Evolutionary conservation across 371 early-diverging fungal species (phyloP).

Genomic region (Nematocida major): DNA sequence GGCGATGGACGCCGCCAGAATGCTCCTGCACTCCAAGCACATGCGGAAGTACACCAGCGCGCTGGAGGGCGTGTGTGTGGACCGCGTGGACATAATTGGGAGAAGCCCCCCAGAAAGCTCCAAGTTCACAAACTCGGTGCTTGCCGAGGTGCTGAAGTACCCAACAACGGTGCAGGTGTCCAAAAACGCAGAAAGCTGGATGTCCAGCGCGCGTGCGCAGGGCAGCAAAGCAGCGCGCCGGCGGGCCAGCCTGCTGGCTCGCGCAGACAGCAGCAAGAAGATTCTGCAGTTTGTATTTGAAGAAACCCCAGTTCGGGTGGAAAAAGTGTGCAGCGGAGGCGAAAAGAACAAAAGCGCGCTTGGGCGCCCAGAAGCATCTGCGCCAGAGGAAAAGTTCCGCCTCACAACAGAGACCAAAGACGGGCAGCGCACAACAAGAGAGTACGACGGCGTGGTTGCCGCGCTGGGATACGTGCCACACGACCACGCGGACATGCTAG

Average conservation of each 20-base stretch:
- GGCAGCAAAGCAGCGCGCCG: not conserved
- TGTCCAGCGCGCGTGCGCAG: not conserved
- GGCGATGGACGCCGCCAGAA: conserved; percentile 80
- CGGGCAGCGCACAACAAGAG: not conserved
- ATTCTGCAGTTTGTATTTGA: conserved; percentile 23
- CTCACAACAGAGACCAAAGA: not conserved
- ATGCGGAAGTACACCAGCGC: not conserved
- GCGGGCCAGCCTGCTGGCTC: not conserved
- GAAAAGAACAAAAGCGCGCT: not conserved
- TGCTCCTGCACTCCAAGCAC: conserved; percentile 70
- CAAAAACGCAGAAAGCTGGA: not conserved
- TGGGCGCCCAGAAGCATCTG: not conserved
- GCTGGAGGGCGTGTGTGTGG: not conserved
- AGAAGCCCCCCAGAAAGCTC: conserved; percentile 6
- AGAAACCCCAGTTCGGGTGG: not conserved
- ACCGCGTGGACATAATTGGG: conserved; percentile 19
- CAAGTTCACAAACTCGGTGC: conserved; percentile 32
- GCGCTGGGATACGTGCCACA: conserved; percentile 8
- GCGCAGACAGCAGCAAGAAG: too few relatives aligned
- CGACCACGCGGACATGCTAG: not conserved
- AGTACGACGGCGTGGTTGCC: conserved; percentile 2
- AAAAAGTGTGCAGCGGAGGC: not conserved
- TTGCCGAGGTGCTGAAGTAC: conserved; percentile 8
- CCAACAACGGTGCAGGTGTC: not conserved
- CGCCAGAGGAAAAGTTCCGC: not conserved